A percentile compares a stretch with the other conserved stretches of the same genome.
Conservation (phyloP, 805 yeast species). For the Maudiozyma pseudohumilis region DNA sequence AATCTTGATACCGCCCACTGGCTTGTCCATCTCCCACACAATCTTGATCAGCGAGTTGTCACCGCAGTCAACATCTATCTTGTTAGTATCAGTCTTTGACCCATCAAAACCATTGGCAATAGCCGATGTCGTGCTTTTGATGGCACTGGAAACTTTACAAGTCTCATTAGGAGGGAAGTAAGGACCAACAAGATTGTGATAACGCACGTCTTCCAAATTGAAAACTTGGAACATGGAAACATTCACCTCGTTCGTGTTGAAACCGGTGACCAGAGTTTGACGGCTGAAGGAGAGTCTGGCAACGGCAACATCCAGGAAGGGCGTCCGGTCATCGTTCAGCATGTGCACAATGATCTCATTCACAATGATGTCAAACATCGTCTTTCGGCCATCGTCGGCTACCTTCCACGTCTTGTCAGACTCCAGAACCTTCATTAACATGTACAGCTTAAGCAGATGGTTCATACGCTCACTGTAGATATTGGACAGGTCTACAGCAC, state of each 20-base stretch:
- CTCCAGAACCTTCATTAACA: conserved; percentile 37
- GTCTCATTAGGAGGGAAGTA: conserved; percentile 10
- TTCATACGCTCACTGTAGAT: conserved; percentile 32
- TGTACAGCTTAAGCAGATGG: conserved; percentile 34
- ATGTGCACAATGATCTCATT: conserved; percentile 67
- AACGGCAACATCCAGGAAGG: conserved; percentile 62
- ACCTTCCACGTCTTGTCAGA: conserved; percentile 24
- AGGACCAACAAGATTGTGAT: conserved; percentile 64
- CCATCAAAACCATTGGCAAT: neutral
- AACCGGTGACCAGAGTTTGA: conserved; percentile 53
- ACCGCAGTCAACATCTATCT: conserved; percentile 3
- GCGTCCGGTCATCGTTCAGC: conserved; percentile 46
- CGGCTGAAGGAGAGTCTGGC: conserved; percentile 53
- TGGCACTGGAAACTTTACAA: neutral
- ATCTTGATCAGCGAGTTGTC: conserved; percentile 34
- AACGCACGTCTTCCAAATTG: conserved; percentile 50
- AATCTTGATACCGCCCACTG: conserved; percentile 87
- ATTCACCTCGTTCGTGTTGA: conserved; percentile 50
- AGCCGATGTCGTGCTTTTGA: neutral
- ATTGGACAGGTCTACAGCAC: conserved; percentile 35
- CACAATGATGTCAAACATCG: conserved; percentile 49
- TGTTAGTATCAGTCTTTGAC: conserved; percentile 7
- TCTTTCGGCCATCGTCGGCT: conserved; percentile 14
- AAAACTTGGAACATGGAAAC: conserved; percentile 59
- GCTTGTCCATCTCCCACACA: conserved; percentile 70